phyloP scores from a whole-genome alignment of 805 yeast genomes.

The Sugiyamaella marilandica region DNA sequence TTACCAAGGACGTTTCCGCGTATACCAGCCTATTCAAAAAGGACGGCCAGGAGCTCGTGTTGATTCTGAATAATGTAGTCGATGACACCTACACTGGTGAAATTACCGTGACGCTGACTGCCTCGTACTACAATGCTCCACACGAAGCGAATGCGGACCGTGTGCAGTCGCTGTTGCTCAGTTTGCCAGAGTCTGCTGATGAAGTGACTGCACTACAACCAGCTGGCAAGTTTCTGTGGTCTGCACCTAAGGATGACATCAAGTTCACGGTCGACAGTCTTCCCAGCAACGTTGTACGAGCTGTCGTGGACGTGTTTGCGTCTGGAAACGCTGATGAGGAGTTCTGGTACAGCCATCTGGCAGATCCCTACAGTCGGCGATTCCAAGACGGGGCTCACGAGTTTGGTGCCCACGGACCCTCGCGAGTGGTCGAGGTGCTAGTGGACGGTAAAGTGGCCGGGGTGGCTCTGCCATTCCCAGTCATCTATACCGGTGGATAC shows the following conservation, averaged over 20 bases:
- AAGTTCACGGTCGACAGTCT: conserved; percentile 25
- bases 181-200: background rate
- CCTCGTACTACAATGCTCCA: conserved; percentile 13
- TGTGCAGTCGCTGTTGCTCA: background rate
- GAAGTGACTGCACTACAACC: conserved; percentile 4
- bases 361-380: conserved; percentile 10
- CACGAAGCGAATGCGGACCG: background rate
- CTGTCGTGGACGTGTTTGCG: conserved; percentile 52
- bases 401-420: conserved; percentile 57
- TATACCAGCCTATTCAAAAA: conserved; percentile 47
- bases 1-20: conserved; percentile 60
- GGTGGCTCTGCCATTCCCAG: conserved; percentile 62
- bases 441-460: conserved; percentile 57
- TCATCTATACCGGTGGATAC: conserved; percentile 75
- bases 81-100: conserved; percentile 36
- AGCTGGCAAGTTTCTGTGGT: background rate
- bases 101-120: conserved; percentile 11
- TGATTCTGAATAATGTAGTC: conserved; percentile 59
- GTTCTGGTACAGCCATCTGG: conserved; percentile 70
- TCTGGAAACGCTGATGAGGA: conserved; percentile 83
- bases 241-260: conserved; percentile 3
- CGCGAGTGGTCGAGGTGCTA: conserved; percentile 59
- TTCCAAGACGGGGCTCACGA: conserved; percentile 31
- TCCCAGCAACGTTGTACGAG: conserved; percentile 54
- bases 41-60: conserved; percentile 36